These are phyloP conservation scores for Vitis cinerea DNA, from an alignment of 164 flowering plant species.

Conservation along the genomic window DNA sequence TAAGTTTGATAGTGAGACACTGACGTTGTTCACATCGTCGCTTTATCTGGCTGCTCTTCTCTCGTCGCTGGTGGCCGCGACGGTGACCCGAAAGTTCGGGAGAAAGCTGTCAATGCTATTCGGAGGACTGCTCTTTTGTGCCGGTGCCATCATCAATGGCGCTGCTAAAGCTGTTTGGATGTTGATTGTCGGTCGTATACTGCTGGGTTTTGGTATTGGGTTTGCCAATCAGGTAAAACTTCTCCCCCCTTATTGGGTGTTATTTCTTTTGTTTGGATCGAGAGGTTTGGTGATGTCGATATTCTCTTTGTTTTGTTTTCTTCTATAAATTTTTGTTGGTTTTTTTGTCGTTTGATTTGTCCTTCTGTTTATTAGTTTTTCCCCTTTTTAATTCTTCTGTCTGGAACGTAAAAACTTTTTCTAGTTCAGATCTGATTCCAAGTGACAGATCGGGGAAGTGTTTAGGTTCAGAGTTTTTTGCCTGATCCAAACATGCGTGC, in stretches of 20 bases:
- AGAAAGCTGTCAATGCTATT: constrained; percentile 56
- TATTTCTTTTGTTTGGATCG: neutral
- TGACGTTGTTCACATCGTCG: constrained; percentile 70
- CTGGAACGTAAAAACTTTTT: neutral
- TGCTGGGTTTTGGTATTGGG: constrained; percentile 73
- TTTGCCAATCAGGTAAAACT: constrained; percentile 67
- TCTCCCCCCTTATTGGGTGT: neutral
- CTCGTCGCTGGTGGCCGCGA: constrained; percentile 52
- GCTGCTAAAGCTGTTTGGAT: constrained; percentile 49
- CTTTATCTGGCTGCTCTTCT: constrained; percentile 63
- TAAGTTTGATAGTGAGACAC: constrained; percentile 48
- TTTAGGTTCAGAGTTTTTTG: neutral
- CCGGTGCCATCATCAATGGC: constrained; percentile 66
- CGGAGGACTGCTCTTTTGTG: constrained; percentile 56
- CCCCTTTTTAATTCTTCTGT: neutral
- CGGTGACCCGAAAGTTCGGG: constrained; percentile 53
- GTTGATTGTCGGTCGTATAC: constrained; percentile 68
- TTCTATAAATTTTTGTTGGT: neutral
- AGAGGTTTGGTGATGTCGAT: neutral
- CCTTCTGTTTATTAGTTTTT: neutral
- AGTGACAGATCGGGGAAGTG: constrained; percentile 1
- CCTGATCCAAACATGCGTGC: neutral
- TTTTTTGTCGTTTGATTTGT: constrained; percentile 1
- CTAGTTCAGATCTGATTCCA: constrained; percentile 6
- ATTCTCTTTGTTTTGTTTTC: constrained; percentile 1